Evolutionary conservation across 2,329 filamentous ascomycete genomes (phyloP).

Genomic region (Pestalotiopsis sp.): DNA sequence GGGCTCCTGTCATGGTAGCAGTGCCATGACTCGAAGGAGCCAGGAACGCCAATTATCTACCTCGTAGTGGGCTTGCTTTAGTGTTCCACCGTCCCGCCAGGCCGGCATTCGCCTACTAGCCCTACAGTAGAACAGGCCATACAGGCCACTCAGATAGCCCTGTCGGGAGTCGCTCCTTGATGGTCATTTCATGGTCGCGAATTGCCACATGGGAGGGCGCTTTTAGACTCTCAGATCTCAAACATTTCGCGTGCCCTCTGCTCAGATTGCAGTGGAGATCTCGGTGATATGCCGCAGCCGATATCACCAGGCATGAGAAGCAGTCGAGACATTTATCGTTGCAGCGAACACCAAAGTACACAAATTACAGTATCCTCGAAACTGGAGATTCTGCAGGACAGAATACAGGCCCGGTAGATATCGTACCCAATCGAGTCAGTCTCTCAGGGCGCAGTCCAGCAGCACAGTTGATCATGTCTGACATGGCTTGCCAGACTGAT

Average conservation of each 20-base stretch:
- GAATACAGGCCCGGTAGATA: neutral
- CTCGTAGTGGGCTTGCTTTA: neutral
- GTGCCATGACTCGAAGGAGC: neutral
- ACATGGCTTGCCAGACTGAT: neutral
- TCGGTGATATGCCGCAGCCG: too few relatives aligned
- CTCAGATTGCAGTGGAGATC: too few relatives aligned
- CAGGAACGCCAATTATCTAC: neutral
- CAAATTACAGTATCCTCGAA: neutral
- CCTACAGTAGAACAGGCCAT: neutral
- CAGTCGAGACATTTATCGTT: too few relatives aligned
- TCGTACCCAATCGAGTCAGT: neutral
- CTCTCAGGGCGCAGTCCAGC: neutral
- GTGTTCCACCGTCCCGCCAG: neutral
- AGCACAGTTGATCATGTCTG: neutral
- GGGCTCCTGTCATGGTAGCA: neutral
- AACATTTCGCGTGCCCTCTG: too few relatives aligned
- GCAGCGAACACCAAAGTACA: neutral
- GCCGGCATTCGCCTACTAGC: neutral
- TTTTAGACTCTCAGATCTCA: too few relatives aligned
- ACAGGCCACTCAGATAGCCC: too few relatives aligned
- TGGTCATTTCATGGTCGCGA: too few relatives aligned
- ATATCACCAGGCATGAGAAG: too few relatives aligned
- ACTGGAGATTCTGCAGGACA: neutral
- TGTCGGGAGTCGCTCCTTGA: too few relatives aligned
- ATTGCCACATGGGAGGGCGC: too few relatives aligned